Evolutionary conservation across 176 grass and related monocot species (phyloP), one percentile per base, ranked within the genome.

Genomic region (Themeda triandra): DNA sequence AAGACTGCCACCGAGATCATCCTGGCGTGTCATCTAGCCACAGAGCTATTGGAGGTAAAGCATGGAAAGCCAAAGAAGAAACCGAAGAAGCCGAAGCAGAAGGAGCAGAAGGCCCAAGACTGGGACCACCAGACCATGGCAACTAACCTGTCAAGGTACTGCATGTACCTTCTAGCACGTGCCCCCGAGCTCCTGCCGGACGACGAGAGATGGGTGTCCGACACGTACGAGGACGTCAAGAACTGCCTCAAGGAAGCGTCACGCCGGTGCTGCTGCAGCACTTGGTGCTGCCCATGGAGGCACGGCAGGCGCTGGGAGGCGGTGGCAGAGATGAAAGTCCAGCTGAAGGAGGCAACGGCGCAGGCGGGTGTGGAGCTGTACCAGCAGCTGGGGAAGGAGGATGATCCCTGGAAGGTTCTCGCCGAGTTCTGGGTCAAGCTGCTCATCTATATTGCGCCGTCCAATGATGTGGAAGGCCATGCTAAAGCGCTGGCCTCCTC

Each of bases 391-490:
- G 44, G 2, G 53, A 58, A 4, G 4, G 5, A 9, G 42, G 13
- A 1, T 9, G 36, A 6, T 15, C 11, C 44, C 3, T 53, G 76
- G 82, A 14, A 68, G 44, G 15, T 39, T 0, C 63, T 84, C 5
- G 63, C 63, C 6, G 14, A n/a, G 0, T 84, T 85, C 36, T 85
- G 83, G 83, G 74, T 45, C 8, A 0, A 23, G 8, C 8, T 85
- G 25, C 33, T 85, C 83, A 8, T 85, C 48, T 85, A 77, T 48
- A 3, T 85, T 17, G 74, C 83, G 5, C 83, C 83, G 1, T 85
- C 83, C 74, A 78, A 60, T 36, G 65, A 85, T 3, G 64, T 78
- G 6, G 25, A 62, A 2, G 49, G 74, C 64, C 83, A 85, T 69
- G 83, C 83, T 48, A 42, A 33, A 35, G 35, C 19, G 36, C 17